Conservation (phyloP, 1,284 basidiomycete species). For the Blastosporella zonata region DNA sequence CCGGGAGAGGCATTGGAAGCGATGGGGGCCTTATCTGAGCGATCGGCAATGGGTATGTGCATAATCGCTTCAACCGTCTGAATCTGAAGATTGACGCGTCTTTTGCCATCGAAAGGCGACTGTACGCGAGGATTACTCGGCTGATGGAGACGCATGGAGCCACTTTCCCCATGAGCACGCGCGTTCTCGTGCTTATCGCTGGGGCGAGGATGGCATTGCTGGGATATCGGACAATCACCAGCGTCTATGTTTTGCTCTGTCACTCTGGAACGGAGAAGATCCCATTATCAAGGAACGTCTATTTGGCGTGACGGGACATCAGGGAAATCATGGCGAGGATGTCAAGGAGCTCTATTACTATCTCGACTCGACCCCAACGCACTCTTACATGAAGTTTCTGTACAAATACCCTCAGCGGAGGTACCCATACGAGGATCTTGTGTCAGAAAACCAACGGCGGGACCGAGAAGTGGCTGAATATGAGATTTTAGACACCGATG, state of each 20-base stretch:
- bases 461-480: conserved; percentile 87
- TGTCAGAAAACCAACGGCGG: conserved; percentile 80
- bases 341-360: conserved; percentile 99
- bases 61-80: conserved; percentile 5
- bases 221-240: conserved; percentile 97
- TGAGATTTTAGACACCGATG: conserved; percentile 91
- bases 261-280: conserved; percentile 95
- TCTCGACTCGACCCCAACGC: conserved; percentile 96
- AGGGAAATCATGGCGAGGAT: conserved; percentile 98
- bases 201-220: conserved; percentile 98
- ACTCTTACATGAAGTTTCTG: conserved; percentile 99
- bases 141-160: conserved; percentile 95
- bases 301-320: conserved; percentile 92
- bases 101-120: conserved; percentile 63
- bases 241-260: conserved; percentile 86
- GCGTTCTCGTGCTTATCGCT: conserved; percentile 91
- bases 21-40: conserved; percentile 96
- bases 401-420: conserved; percentile 96
- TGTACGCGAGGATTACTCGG: conserved; percentile 97
- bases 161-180: conserved; percentile 97
- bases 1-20: conserved; percentile 87
- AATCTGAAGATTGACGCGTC: conserved; percentile 11
- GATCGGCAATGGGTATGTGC: conserved; percentile 93
- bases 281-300: conserved; percentile 95
- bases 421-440: conserved; percentile 93